Conservation (phyloP, 352 stramenopile species). For the Aphanomyces invadans region DNA sequence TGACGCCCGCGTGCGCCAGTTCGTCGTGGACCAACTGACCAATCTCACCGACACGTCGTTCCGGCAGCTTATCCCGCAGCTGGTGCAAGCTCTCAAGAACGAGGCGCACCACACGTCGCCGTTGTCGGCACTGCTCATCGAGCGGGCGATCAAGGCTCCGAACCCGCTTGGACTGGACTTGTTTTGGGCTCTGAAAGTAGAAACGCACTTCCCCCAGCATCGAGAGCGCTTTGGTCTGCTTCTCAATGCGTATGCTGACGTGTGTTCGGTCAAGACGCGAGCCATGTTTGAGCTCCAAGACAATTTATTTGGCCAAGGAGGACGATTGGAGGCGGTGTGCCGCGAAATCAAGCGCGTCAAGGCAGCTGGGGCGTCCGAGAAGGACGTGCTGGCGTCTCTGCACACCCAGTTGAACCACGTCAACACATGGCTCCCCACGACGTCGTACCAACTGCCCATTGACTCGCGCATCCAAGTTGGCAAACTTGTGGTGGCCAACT, state of each 20-base stretch:
- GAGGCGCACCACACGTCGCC: constrained; percentile 42
- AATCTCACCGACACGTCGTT: constrained; percentile 83
- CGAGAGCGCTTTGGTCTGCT: constrained; percentile 46
- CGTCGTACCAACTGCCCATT: constrained; percentile 22
- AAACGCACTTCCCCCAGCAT: constrained; percentile 23
- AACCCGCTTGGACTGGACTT: constrained; percentile 36
- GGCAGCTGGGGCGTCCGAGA: constrained; percentile 49
- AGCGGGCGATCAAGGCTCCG: constrained; percentile 33
- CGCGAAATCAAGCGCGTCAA: constrained; percentile 85
- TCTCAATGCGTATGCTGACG: constrained; percentile 66
- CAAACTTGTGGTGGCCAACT: constrained; percentile 66
- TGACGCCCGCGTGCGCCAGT: constrained; percentile 66
- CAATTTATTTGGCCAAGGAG: constrained; percentile 2
- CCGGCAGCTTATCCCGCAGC: constrained; percentile 40
- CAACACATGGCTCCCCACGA: constrained; percentile 18
- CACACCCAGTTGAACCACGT: constrained; percentile 45
- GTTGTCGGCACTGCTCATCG: constrained; percentile 41
- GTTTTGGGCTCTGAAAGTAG: constrained; percentile 44
- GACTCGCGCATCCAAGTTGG: constrained; percentile 76
- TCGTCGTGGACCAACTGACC: constrained; percentile 63
- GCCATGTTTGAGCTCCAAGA: constrained; percentile 86
- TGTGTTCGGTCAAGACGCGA: constrained; percentile 77
- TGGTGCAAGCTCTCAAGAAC: constrained; percentile 38
- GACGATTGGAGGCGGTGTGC: not conserved
- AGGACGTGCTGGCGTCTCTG: constrained; percentile 38